A percentile compares a stretch with the other conserved stretches of the same genome.
phyloP scores from a whole-genome alignment of 345 rosid species.

The Iberis pinnata region DNA sequence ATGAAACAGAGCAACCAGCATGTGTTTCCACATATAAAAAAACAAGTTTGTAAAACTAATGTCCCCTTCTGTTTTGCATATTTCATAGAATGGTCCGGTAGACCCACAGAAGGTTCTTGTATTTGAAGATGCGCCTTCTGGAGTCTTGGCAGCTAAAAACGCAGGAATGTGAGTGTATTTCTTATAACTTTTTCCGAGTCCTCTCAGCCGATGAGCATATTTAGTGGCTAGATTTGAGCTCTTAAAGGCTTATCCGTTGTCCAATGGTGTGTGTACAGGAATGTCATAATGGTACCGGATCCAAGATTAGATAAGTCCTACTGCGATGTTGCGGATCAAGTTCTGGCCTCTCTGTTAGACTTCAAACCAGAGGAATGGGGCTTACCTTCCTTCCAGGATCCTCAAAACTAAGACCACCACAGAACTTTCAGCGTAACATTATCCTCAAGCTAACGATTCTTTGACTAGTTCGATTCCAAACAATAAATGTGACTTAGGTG shows the following conservation, averaged over 20 bases:
- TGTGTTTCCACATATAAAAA: background rate
- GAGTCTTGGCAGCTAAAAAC: constrained; percentile 83
- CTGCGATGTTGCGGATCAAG: constrained; percentile 62
- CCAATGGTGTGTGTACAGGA: constrained; percentile 38
- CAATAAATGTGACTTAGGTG: too few species aligned
- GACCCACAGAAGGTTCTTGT: constrained; percentile 51
- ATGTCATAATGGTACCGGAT: constrained; percentile 82
- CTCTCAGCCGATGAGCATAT: background rate
- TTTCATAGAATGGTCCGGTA: constrained; percentile 51
- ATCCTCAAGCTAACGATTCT: constrained; percentile 10
- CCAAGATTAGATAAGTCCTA: constrained; percentile 67
- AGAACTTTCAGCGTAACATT: constrained; percentile 25
- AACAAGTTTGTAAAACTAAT: constrained; percentile 8
- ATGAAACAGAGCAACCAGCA: background rate
- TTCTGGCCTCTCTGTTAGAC: constrained; percentile 55
- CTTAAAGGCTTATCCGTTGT: too few species aligned
- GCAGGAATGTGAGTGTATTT: constrained; percentile 75
- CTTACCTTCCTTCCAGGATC: constrained; percentile 54
- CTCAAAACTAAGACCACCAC: constrained; percentile 5
- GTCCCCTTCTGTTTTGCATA: constrained; percentile 13
- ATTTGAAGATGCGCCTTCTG: constrained; percentile 96
- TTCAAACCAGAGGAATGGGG: constrained; percentile 68
- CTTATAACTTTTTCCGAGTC: constrained; percentile 9
- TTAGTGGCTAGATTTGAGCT: too few species aligned
- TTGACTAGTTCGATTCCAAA: constrained; percentile 14